Evolutionary conservation across 495 filamentous ascomycete genomes (phyloP), one percentile per base, ranked within the genome.

Genomic region (Bacidia gigantensis): DNA sequence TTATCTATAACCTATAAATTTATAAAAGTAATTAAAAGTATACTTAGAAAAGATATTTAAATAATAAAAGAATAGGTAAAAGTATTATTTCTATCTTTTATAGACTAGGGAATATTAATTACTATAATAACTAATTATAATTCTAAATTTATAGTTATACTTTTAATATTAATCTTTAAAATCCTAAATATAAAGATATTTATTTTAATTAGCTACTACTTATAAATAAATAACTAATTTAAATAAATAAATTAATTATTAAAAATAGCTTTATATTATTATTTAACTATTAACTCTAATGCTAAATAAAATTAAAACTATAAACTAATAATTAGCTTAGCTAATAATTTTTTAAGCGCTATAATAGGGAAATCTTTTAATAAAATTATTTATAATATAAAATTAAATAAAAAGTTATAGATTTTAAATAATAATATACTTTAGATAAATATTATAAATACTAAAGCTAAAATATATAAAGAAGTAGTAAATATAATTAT

Each of bases 1-100:
- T 18, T 45, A 32, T 50, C 50, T 35, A 38, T 39, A 26, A 49
- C 22, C 39, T 32, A 50, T 25, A 39, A 38, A 54, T 42, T 35
- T 18, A 35, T 51, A 24, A 49, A 35, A 38, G 5, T 54, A 26
- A 22, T 45, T 44, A 44, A 44, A 9, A 17, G 9, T 44, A 44
- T 44, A 5, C 20, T 44, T 9, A 44, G 29, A 14, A 26, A 44
- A 44, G 20, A 44, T 44, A 44, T 44, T 9, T 44, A 44, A 44
- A 17, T 9, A 9, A 18, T 17, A 9, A 44, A 49, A 20, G 41
- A 44, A 5, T 44, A 44, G 20, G 41, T 17, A 22, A 44, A 44
- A 18, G 20, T 17, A 9, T 9, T 17, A 9, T 18, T 44, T 17
- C 9, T 9, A 9, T 44, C 7, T 5, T 9, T 44, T 44, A 9